phyloP scores from a whole-genome alignment of 805 yeast genomes.

The Starmerella asiatica region DNA sequence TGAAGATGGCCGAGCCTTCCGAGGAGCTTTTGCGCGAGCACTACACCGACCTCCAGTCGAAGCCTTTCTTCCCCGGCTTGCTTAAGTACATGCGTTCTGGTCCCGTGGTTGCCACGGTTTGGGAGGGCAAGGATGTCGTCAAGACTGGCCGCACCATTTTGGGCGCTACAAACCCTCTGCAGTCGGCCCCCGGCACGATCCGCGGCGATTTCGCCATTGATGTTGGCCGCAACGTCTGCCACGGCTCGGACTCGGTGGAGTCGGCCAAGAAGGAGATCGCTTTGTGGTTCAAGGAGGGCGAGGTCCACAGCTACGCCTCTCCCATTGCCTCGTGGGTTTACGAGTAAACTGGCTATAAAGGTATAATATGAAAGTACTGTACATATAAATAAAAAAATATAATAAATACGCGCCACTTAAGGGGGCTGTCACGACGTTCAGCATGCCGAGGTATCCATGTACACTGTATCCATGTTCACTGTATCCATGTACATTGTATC shows the following conservation, averaged over 20 bases:
- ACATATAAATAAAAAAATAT: constrained; percentile 4
- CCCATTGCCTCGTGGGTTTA: constrained; percentile 80
- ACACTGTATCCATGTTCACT: no score
- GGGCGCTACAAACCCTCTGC: constrained; percentile 98
- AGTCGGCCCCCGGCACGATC: constrained; percentile 98
- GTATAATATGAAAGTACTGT: not conserved
- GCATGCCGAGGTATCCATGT: no score
- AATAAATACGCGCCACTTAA: no score
- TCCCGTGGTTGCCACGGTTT: constrained; percentile 96
- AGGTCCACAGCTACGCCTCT: constrained; percentile 82
- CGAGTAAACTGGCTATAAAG: constrained; percentile 49
- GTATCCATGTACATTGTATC: no score
- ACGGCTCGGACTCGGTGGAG: constrained; percentile 99
- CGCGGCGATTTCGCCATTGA: constrained; percentile 98
- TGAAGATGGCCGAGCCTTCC: constrained; percentile 79
- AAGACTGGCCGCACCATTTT: constrained; percentile 95
- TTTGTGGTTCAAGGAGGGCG: constrained; percentile 97
- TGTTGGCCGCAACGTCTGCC: constrained; percentile 98
- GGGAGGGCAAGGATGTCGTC: constrained; percentile 99
- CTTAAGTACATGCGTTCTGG: constrained; percentile 95
- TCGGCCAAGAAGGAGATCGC: constrained; percentile 89
- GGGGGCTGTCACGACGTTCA: no score
- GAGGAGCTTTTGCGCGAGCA: constrained; percentile 82
- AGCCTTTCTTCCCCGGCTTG: constrained; percentile 97
- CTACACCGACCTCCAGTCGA: constrained; percentile 86